Evolutionary conservation across 257 asterid species (phyloP), one percentile per base, ranked within the genome.

Genomic region (Solanum bukasovii): DNA sequence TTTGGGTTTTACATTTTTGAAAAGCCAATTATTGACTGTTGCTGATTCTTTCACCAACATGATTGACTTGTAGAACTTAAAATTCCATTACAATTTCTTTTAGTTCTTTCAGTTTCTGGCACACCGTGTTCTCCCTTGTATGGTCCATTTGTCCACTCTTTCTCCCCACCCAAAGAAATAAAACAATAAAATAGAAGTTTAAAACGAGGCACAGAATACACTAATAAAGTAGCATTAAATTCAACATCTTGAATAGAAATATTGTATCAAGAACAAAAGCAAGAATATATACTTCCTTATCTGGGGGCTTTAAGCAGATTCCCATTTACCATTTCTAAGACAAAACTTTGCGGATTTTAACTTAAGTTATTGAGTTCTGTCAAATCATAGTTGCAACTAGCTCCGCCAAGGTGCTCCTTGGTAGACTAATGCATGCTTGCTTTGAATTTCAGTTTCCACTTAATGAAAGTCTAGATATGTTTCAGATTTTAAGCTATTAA

Each of bases 271-370:
- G 73, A 29, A 74, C 46, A 37, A 44, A 72, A 73, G 87, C 59
- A 52, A 74, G 93, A 88, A 91, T 88, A 91, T 87, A 84, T 89
- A 49, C 91, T 85, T 33, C 72, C n/a, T 84, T 44, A 81, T 83
- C 38, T 84, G 38, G 88, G 87, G 88, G 85, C 81, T 86, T 65
- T 67, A 40, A 37, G 63, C 14, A 85, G 87, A 85, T 85, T 85
- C 81, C 79, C 40, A 85, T 65, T 85, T 44, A 9, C 34, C 38
- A 18, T 29, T 46, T 81, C 20, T 27, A 46, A 81, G 68, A 81
- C 27, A 16, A 81, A 44, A 44, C 21, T 14, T 14, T 79, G 16
- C 25, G 1, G 1, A 79, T 2, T 79, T 78, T 44, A 25, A 25
- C 9, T 0, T 27, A 27, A 13, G 21, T 27, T 68, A 68, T 3